A percentile compares a stretch with the other conserved stretches of the same genome.
Conservation (phyloP, 1,139 yeast species). For the Candida frijolesensis region DNA sequence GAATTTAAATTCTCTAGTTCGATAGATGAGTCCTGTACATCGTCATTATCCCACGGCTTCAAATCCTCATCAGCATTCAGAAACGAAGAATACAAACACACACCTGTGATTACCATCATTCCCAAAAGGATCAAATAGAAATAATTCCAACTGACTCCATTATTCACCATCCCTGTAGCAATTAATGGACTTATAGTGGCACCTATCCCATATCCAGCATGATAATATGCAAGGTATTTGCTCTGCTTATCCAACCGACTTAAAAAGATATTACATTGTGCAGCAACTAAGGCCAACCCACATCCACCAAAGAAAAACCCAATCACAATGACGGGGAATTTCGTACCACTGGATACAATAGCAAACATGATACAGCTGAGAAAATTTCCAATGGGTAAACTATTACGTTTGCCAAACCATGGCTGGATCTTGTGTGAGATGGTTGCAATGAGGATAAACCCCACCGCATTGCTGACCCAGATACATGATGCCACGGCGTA, state of each 20-base stretch:
- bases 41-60: conserved; percentile 32
- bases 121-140: conserved; percentile 54
- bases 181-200: conserved; percentile 63
- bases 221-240: conserved; percentile 53
- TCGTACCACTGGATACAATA: conserved; percentile 40
- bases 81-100: conserved; percentile 38
- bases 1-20: conserved; percentile 7
- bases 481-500: conserved; percentile 46
- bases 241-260: conserved; percentile 52
- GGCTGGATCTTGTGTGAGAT: conserved; percentile 42
- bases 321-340: conserved; percentile 45
- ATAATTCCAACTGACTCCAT: conserved; percentile 54
- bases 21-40: conserved; percentile 11
- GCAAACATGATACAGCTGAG: conserved; percentile 40
- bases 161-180: conserved; percentile 53
- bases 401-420: conserved; percentile 41
- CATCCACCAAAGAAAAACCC: conserved; percentile 62
- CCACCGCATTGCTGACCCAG: conserved; percentile 49
- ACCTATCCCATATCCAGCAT: conserved; percentile 66
- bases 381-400: conserved; percentile 37
- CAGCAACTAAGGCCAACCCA: conserved; percentile 57
- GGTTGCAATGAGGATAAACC: conserved; percentile 46
- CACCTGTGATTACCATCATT: conserved; percentile 28
- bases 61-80: conserved; percentile 46
- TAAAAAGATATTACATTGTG: conserved; percentile 60